phyloP scores from a whole-genome alignment of 306 rosid genomes.

The Gynostemma pentaphyllum region DNA sequence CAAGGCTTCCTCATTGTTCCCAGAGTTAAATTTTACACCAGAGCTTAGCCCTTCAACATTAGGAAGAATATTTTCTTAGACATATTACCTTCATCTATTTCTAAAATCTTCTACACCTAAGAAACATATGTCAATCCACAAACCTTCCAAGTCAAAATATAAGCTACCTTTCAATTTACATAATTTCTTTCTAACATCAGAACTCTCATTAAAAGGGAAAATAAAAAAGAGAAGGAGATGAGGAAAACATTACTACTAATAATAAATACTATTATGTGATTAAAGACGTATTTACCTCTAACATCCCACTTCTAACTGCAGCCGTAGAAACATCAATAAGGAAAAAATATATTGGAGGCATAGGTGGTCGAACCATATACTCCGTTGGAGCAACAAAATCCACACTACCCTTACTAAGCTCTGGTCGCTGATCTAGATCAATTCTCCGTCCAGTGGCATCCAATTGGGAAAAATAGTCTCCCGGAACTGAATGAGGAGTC shows the following conservation, averaged over 20 bases:
- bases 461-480: slow-evolving; percentile 81
- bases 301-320: slow-evolving; percentile 98
- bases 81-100: not conserved
- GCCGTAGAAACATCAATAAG: slow-evolving; percentile 87
- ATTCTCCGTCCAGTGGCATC: slow-evolving; percentile 89
- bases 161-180: not conserved
- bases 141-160: not conserved
- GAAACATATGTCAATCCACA: too few species aligned
- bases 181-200: not conserved
- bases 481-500: slow-evolving; percentile 55
- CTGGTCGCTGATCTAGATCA: slow-evolving; percentile 88
- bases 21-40: too few species aligned
- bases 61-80: not conserved
- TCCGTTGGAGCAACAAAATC: slow-evolving; percentile 99
- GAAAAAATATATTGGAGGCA: slow-evolving; percentile 97
- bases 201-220: not conserved
- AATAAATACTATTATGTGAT: not conserved
- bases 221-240: not conserved
- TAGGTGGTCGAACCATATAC: slow-evolving; percentile 99
- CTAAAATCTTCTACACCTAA: not conserved
- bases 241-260: not conserved
- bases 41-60: not conserved
- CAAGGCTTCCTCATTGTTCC: not conserved
- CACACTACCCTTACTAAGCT: slow-evolving; percentile 77
- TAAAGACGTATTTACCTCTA: slow-evolving; percentile 49